Evolutionary conservation across 2,329 filamentous ascomycete species (phyloP), one percentile per base, ranked within the genome.

Genomic region (Claviceps arundinis): DNA sequence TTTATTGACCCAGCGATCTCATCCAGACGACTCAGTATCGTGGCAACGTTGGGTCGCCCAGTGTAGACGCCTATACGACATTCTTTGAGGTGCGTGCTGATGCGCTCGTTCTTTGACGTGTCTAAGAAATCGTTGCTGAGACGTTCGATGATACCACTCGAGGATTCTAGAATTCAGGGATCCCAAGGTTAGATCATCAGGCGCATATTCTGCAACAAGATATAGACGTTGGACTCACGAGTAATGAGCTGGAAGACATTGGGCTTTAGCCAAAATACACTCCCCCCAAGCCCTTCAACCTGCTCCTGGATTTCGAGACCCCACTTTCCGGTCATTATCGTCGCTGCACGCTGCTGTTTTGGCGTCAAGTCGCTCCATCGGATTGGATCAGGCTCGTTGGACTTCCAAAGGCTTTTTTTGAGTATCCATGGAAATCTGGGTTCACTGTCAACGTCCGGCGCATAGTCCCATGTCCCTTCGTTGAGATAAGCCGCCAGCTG

Each of bases 241-340:
- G 69, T 64, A 24, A 80, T 61, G 4, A 77, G 67, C 37, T 62
- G 56, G 54, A 77, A 76, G 50, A 72, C 67, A 1, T 63, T 51
- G 13, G 66, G 65, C 13, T 62, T 59, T 19, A 79, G 56, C 54
- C 58, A 64, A 6, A 79, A 53, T 2, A 62, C 63, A 1, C 69
- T 59, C 37, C 65, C 63, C 5, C 77, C 77, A 3, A 70, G 59
- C 5, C 65, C 65, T 19, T 70, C 66, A 14, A 70, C 59, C 16
- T 74, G 60, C 55, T 78, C 73, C 51, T 69, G 65, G 2, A 73
- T 69, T 8, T 71, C 66, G n/a, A 81, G 56, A 3, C 66, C 68
- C 78, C 78, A 81, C 53, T 68, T 71, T 24, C 69, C 62, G 13
- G 68, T 67, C 65, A 81, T 65, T 50, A 81, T 63, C 52, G 63